Conservation (phyloP, 176 grass and related monocot genomes). For the Lolium rigidum region DNA sequence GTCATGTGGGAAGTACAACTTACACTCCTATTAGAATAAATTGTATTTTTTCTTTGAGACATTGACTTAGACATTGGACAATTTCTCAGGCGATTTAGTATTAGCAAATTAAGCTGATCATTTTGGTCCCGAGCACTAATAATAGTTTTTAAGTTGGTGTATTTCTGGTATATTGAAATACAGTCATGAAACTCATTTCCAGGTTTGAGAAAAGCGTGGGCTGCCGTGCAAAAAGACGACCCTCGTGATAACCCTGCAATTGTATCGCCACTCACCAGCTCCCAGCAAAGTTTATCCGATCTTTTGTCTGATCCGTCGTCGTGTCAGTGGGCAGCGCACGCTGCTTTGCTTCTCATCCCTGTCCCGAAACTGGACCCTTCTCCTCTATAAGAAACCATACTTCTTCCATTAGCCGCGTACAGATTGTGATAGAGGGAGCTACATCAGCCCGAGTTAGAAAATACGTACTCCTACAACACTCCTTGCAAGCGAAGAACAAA, state of each 20-base stretch:
- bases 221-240: background rate
- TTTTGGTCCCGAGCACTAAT: too few species aligned
- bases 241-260: background rate
- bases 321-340: conserved; percentile 25
- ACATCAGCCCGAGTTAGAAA: background rate
- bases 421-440: background rate
- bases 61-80: too few species aligned
- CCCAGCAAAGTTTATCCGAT: background rate
- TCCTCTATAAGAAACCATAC: conserved; percentile 32
- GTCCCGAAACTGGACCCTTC: background rate
- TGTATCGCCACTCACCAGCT: background rate
- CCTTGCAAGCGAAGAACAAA: background rate
- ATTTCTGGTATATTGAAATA: too few species aligned
- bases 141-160: too few species aligned
- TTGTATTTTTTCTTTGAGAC: too few species aligned
- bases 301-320: conserved; percentile 15
- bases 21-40: too few species aligned
- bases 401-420: conserved; percentile 62
- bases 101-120: too few species aligned
- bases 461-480: too few species aligned
- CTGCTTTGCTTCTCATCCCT: background rate
- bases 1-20: too few species aligned
- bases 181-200: too few species aligned
- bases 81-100: too few species aligned
- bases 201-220: background rate